A percentile compares a stretch with the other conserved stretches of the same genome.
phyloP scores from a whole-genome alignment of 1,284 basidiomycete species.

The Apiotrichum montevideense region DNA sequence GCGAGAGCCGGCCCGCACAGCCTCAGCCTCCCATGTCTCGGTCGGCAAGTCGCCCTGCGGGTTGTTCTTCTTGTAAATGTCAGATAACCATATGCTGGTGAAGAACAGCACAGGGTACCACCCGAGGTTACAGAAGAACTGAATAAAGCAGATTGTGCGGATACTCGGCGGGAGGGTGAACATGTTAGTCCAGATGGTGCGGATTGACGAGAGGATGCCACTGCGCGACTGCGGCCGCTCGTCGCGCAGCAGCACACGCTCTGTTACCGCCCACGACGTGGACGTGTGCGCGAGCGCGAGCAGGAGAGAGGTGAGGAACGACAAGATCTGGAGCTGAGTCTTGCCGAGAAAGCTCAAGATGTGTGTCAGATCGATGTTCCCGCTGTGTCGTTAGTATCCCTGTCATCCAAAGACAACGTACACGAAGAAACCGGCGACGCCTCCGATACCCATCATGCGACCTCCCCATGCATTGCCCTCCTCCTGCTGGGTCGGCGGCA shows the following conservation, averaged over 20 bases:
- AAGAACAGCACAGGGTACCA: constrained; percentile 91
- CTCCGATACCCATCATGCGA: constrained; percentile 74
- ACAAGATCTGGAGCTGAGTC: constrained; percentile 69
- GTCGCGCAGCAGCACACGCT: constrained; percentile 61
- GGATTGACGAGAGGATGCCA: constrained; percentile 32
- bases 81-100: constrained; percentile 76
- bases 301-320: constrained; percentile 49
- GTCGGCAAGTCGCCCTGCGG: constrained; percentile 22
- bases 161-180: constrained; percentile 66
- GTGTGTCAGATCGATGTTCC: constrained; percentile 64
- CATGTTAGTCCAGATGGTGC: constrained; percentile 60
- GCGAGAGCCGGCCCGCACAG: constrained; percentile 73
- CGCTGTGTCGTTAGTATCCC: constrained; percentile 38
- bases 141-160: constrained; percentile 65
- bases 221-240: constrained; percentile 44
- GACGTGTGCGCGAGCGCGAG: constrained; percentile 50
- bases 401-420: constrained; percentile 47
- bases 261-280: constrained; percentile 64
- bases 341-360: constrained; percentile 62
- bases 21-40: constrained; percentile 54
- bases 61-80: constrained; percentile 62
- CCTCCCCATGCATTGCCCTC: constrained; percentile 93
- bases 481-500: constrained; percentile 63
- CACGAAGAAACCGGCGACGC: constrained; percentile 80
- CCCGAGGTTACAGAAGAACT: constrained; percentile 71